Evolutionary conservation across 768 basidiomycete species (phyloP).

Genomic region (Collybia sp.): DNA sequence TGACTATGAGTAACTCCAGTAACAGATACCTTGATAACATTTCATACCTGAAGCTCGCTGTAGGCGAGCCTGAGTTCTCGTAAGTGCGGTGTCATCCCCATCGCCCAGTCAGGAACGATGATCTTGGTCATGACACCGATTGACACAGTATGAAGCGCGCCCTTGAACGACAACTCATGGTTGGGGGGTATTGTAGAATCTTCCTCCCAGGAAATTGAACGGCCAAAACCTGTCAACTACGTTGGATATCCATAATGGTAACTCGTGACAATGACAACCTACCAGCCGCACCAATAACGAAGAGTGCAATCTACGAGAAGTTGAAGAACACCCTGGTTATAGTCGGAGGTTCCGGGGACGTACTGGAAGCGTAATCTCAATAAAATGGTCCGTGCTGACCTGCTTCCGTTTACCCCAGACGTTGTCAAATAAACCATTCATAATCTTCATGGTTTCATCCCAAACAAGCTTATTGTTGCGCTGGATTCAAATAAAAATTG

Average conservation of each 20-base stretch:
- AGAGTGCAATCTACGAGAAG: constrained; percentile 41
- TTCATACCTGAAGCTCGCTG: constrained; percentile 36
- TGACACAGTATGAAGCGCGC: constrained; percentile 40
- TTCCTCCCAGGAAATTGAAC: constrained; percentile 43
- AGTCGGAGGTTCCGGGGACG: constrained; percentile 6
- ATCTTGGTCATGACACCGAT: constrained; percentile 30
- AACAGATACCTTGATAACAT: neutral
- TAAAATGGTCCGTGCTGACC: constrained; percentile 37
- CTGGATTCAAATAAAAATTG: constrained; percentile 14
- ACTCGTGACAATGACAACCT: neutral
- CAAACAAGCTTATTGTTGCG: constrained; percentile 45
- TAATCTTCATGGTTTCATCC: constrained; percentile 19
- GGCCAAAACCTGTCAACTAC: constrained; percentile 40
- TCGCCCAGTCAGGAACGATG: constrained; percentile 32
- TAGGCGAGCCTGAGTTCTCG: constrained; percentile 30
- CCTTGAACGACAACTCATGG: constrained; percentile 44
- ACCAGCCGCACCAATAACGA: constrained; percentile 54
- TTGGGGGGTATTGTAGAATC: constrained; percentile 30
- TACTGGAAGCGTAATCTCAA: constrained; percentile 53
- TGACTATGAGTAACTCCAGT: neutral
- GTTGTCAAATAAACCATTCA: constrained; percentile 11
- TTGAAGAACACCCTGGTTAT: constrained; percentile 6
- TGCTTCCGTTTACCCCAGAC: constrained; percentile 40
- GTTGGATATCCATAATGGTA: neutral
- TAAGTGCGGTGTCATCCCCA: constrained; percentile 27